Evolutionary conservation across 73 alveolate genomes (phyloP).

Genomic region (Paramecium octaurelia): DNA sequence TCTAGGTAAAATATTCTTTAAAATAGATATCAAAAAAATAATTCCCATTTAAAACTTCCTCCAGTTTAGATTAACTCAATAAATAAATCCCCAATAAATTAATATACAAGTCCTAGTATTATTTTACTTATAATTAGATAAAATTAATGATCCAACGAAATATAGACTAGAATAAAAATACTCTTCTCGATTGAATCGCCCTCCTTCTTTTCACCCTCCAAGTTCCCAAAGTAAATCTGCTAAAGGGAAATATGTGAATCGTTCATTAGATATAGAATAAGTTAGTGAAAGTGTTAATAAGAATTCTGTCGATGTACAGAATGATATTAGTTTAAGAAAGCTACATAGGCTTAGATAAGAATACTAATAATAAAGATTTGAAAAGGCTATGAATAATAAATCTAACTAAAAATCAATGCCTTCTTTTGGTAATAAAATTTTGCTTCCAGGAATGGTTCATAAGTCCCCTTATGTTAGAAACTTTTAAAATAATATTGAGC

Average conservation of each 20-base stretch:
- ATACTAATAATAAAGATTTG: slow-evolving; percentile 26
- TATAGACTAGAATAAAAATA: neutral
- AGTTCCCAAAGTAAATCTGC: neutral
- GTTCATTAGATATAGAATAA: neutral
- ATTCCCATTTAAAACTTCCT: neutral
- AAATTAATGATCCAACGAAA: neutral
- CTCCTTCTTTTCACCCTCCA: slow-evolving; percentile 31
- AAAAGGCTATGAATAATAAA: neutral
- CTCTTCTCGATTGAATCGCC: neutral
- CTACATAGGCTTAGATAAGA: neutral
- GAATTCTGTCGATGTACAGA: neutral
- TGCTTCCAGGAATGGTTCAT: slow-evolving; percentile 24
- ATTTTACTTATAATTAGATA: neutral
- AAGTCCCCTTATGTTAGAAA: slow-evolving; percentile 11
- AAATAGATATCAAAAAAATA: neutral
- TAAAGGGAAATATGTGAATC: neutral
- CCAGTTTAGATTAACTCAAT: neutral
- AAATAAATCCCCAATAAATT: neutral
- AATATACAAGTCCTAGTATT: neutral
- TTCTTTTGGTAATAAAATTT: neutral
- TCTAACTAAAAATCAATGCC: neutral
- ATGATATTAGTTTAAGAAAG: neutral
- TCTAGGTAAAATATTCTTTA: neutral
- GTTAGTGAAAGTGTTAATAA: neutral
- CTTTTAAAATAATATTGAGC: neutral